These are phyloP conservation scores for Ricinus communis DNA, from an alignment of 345 rosid species.

Conservation along the genomic window DNA sequence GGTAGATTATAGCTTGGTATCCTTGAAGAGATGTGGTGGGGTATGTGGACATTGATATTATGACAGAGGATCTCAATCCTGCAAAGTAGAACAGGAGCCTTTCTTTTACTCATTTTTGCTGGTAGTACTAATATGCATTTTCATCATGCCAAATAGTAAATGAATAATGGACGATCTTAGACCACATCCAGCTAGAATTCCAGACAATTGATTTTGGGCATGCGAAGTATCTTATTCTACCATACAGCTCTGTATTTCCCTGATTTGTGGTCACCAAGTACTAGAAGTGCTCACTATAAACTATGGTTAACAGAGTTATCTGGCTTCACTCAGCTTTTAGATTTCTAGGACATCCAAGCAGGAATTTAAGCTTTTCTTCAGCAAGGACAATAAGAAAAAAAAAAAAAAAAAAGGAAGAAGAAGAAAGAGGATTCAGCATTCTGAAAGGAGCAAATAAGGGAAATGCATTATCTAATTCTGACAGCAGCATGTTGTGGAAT, in stretches of 20 bases:
- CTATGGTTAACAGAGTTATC: background rate
- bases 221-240: background rate
- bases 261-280: background rate
- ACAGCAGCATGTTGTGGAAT: background rate
- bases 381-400: background rate
- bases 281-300: background rate
- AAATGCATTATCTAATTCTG: conserved; percentile 5
- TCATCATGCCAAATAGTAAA: too few species aligned
- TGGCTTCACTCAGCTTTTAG: background rate
- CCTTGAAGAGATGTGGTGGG: conserved; percentile 75
- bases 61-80: conserved; percentile 96
- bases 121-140: background rate
- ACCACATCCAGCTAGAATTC: too few species aligned
- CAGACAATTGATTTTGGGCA: too few species aligned
- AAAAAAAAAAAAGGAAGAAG: too few species aligned
- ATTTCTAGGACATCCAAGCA: background rate
- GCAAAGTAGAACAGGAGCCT: conserved; percentile 22
- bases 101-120: background rate
- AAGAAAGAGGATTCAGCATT: background rate
- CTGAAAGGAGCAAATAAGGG: background rate
- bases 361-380: background rate
- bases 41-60: conserved; percentile 79
- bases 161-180: too few species aligned
- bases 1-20: conserved; percentile 87
- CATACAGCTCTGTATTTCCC: background rate